phyloP scores from a whole-genome alignment of 2,329 filamentous ascomycete species.

The Talaromyces sp. region DNA sequence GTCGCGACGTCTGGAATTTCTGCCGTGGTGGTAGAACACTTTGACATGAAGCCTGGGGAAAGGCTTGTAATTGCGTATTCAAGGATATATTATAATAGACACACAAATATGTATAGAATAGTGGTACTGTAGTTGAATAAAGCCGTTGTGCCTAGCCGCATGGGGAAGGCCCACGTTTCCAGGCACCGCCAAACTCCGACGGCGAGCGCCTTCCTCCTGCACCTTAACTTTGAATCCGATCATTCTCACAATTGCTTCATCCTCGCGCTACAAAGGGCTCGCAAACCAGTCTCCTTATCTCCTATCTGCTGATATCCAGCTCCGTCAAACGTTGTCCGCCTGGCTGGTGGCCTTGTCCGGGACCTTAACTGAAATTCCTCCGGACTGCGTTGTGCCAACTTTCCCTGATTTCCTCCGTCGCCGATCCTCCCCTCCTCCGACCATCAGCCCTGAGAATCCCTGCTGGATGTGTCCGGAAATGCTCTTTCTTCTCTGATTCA shows the following conservation, averaged over 20 bases:
- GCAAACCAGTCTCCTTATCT: neutral
- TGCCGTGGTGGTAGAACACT: constrained; percentile 31
- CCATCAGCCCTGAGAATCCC: neutral
- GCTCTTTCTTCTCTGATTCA: neutral
- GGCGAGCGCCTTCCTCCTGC: neutral
- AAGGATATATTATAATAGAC: neutral
- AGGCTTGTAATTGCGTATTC: no score
- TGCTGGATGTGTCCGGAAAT: neutral
- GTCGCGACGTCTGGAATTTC: constrained; percentile 32
- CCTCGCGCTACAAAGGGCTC: neutral
- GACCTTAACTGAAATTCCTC: neutral
- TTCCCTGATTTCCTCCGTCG: neutral
- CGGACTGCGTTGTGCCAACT: neutral
- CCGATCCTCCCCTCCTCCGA: neutral
- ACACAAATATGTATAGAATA: neutral
- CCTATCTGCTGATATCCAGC: no score
- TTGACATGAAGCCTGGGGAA: no score
- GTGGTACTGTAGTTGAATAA: neutral
- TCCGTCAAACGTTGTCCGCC: neutral
- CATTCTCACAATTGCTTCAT: neutral
- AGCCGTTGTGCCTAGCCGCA: neutral
- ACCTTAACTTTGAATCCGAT: neutral
- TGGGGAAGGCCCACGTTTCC: constrained; percentile 1
- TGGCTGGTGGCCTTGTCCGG: neutral
- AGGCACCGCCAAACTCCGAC: neutral